These are phyloP conservation scores for Ceratocystis harringtonii DNA, from an alignment of 2,329 filamentous ascomycete genomes.

Conservation along the genomic window DNA sequence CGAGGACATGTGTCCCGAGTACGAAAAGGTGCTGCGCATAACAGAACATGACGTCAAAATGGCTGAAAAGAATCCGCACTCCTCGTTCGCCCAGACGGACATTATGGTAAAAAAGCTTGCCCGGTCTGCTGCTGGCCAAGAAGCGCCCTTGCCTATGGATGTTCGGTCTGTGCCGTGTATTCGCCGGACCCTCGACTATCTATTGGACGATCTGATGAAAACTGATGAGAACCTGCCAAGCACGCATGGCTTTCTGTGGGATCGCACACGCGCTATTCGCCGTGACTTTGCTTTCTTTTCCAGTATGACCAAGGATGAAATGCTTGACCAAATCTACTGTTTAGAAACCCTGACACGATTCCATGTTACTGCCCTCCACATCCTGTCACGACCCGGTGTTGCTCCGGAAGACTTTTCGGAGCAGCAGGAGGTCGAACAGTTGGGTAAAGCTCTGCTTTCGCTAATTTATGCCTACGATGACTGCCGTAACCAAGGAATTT, in stretches of 20 bases:
- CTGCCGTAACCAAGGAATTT: slow-evolving; percentile 41
- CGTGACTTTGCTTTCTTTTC: slow-evolving; percentile 56
- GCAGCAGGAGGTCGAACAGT: slow-evolving; percentile 52
- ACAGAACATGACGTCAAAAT: slow-evolving; percentile 43
- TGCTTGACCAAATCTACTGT: slow-evolving; percentile 45
- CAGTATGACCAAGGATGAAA: slow-evolving; percentile 40
- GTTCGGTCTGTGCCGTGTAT: slow-evolving; percentile 46
- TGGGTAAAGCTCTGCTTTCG: slow-evolving; percentile 49
- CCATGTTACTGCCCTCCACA: slow-evolving; percentile 49
- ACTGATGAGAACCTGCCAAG: slow-evolving; percentile 39
- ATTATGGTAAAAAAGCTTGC: slow-evolving; percentile 54
- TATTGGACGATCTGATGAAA: slow-evolving; percentile 43
- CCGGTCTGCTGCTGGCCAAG: slow-evolving; percentile 52
- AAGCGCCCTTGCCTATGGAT: slow-evolving; percentile 52
- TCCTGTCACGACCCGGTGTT: slow-evolving; percentile 42
- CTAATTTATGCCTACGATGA: slow-evolving; percentile 53
- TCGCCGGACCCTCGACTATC: slow-evolving; percentile 45
- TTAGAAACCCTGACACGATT: slow-evolving; percentile 53
- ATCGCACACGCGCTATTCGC: slow-evolving; percentile 50
- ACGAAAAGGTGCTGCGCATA: slow-evolving; percentile 48
- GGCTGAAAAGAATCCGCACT: slow-evolving; percentile 37
- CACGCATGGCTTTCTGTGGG: slow-evolving; percentile 52
- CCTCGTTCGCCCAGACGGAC: slow-evolving; percentile 32
- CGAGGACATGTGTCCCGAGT: slow-evolving; percentile 55
- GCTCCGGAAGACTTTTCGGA: slow-evolving; percentile 47